Percentiles rank a stretch among this genome's conserved stretches.
Conservation (phyloP, 208 protist species). For the Wallacemonas collosoma region DNA sequence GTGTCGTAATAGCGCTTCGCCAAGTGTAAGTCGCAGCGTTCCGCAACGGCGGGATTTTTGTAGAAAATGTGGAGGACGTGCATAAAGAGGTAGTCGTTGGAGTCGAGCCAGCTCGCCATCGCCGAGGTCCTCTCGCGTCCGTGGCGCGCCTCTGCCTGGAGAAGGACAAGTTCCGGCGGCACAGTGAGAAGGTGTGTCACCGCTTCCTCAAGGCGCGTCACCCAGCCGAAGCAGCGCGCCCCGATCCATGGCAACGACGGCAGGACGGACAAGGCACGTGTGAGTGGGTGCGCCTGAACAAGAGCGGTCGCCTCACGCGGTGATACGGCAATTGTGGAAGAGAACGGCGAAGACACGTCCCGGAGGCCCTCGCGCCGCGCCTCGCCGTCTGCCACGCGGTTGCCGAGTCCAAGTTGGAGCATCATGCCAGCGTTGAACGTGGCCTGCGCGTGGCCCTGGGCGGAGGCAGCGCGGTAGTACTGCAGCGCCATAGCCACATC, state of each 20-base stretch:
- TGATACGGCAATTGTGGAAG: not conserved
- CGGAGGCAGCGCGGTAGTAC: constrained; percentile 61
- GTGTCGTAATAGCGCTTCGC: constrained; percentile 54
- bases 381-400: not conserved
- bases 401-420: constrained; percentile 59
- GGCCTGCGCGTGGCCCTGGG: constrained; percentile 30
- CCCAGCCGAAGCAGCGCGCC: not conserved
- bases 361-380: too few species aligned
- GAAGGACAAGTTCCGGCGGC: constrained; percentile 1
- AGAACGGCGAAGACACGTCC: not conserved
- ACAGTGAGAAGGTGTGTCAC: not conserved
- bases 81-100: constrained; percentile 6
- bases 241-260: not conserved
- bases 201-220: not conserved
- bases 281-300: constrained; percentile 7
- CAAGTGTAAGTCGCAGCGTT: constrained; percentile 31
- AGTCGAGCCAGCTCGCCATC: not conserved
- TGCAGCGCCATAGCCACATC: constrained; percentile 49
- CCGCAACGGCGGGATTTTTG: not conserved
- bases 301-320: not conserved
- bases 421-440: constrained; percentile 73
- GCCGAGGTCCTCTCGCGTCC: not conserved
- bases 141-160: not conserved
- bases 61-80: constrained; percentile 6
- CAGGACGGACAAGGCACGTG: not conserved